Conservation (phyloP, 805 yeast species). For the Kluyveromyces dobzhanskii region DNA sequence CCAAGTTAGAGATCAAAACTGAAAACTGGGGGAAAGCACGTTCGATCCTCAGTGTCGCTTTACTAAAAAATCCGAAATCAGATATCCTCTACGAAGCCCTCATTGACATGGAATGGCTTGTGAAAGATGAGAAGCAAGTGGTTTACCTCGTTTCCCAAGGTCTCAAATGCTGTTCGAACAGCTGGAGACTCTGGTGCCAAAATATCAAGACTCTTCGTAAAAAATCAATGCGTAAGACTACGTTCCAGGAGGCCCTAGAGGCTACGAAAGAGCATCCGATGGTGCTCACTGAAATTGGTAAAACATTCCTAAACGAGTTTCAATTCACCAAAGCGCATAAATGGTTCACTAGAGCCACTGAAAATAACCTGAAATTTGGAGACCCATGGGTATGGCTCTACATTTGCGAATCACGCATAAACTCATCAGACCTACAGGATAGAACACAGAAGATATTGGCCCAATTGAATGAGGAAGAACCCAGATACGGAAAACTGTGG, state of each 20-base stretch:
- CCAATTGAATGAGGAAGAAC: slow-evolving; percentile 38
- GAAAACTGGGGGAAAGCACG: slow-evolving; percentile 51
- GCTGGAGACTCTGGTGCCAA: slow-evolving; percentile 60
- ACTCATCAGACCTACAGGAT: slow-evolving; percentile 14
- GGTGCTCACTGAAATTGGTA: slow-evolving; percentile 58
- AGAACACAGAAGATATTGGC: slow-evolving; percentile 32
- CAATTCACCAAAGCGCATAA: slow-evolving; percentile 53
- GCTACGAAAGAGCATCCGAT: slow-evolving; percentile 51
- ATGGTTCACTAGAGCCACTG: slow-evolving; percentile 68
- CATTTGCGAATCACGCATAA: slow-evolving; percentile 33
- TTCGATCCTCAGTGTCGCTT: slow-evolving; percentile 61
- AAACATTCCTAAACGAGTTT: slow-evolving; percentile 56
- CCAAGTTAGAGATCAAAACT: slow-evolving; percentile 36
- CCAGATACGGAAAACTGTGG: slow-evolving; percentile 42
- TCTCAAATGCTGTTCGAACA: slow-evolving; percentile 46
- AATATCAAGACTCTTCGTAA: slow-evolving; percentile 38
- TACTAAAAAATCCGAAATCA: slow-evolving; percentile 40
- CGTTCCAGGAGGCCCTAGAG: slow-evolving; percentile 63
- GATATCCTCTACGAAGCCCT: slow-evolving; percentile 53
- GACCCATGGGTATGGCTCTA: slow-evolving; percentile 70
- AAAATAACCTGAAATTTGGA: slow-evolving; percentile 51
- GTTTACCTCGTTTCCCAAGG: slow-evolving; percentile 49
- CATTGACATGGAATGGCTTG: slow-evolving; percentile 46
- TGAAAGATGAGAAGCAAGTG: slow-evolving; percentile 44
- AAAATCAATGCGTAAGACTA: slow-evolving; percentile 45